Evolutionary conservation across 2,329 filamentous ascomycete species (phyloP), one percentile per base, ranked within the genome.

Genomic region (Aspergillus quadrilineatus): DNA sequence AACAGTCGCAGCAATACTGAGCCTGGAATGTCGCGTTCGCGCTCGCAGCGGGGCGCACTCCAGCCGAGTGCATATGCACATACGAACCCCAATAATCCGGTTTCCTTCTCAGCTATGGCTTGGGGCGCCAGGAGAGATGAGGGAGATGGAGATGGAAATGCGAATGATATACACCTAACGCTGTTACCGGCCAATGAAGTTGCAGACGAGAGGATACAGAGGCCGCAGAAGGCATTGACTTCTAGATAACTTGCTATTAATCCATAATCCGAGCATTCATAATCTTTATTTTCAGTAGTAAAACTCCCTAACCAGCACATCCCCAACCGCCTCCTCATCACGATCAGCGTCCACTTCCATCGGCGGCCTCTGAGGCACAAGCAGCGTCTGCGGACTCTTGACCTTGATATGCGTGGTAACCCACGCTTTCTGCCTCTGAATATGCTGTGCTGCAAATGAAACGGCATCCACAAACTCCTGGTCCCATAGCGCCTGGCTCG

Each of bases 401-500:
- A 70, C 66, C 51, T 67, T 69, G 36, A 75, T 66, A 61, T 74
- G 72, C 53, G 72, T 62, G 17, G 53, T 59, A 9, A 64, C 65
- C 72, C 71, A 74, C 4, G 63, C 65, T 57, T 71, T 62, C 62
- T 71, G 70, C 26, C 70, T 60, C 9, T 44, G 34, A 15, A 72
- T 49, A 5, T 57, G 56, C 6, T 22, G 34, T 50, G 63, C 60
- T 6, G 62, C 64, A 54, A 61, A 64, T 3, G 15, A 32, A 1
- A 72, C 66, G 0, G 65, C 67, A 6, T 65, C 62, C 4, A 62
- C 56, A 55, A 75, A 75, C n/a, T 65, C 65, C 17, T 56, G 55
- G 55, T 75, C 73, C 73, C 72, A 75, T 7, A 69, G 53, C 8
- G 73, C 71, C 58, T 69, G 65, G 39, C 67, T 67, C 0, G 60